Evolutionary conservation across 768 basidiomycete species (phyloP).

Genomic region (Dacryopinax spathularia): DNA sequence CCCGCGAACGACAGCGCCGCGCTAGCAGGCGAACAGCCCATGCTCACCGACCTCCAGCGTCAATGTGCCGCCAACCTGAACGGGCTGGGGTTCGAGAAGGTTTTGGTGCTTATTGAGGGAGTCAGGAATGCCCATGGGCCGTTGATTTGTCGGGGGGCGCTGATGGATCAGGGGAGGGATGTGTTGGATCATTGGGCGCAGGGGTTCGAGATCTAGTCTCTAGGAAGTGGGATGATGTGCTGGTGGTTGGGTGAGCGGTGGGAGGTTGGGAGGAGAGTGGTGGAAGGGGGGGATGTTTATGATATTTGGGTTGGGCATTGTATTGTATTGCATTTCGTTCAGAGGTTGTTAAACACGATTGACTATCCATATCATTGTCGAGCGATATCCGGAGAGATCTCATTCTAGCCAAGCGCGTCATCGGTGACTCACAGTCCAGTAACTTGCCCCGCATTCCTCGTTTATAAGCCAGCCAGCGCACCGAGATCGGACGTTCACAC

Average conservation of each 20-base stretch:
- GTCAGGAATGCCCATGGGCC: conserved; percentile 54
- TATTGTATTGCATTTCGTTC: not conserved
- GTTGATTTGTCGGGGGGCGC: conserved; percentile 52
- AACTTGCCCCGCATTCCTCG: too few species aligned
- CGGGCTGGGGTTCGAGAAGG: conserved; percentile 55
- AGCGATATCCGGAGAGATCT: too few species aligned
- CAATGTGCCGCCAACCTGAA: conserved; percentile 49
- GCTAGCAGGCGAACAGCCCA: conserved; percentile 10
- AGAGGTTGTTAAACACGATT: not conserved
- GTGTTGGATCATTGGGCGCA: conserved; percentile 61
- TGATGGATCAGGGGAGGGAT: conserved; percentile 46
- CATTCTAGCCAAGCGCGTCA: too few species aligned
- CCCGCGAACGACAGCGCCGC: conserved; percentile 25
- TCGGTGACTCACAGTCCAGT: too few species aligned
- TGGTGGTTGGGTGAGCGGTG: too few species aligned
- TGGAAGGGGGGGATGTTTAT: not conserved
- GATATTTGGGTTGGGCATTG: not conserved
- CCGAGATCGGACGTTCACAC: too few species aligned
- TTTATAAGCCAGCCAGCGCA: too few species aligned
- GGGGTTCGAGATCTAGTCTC: conserved; percentile 27
- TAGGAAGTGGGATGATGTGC: not conserved
- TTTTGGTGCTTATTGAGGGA: conserved; percentile 46
- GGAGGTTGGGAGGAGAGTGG: too few species aligned
- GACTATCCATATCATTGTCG: not conserved
- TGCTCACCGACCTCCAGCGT: conserved; percentile 43